Conservation (phyloP, 768 basidiomycete genomes). For the Hypsizygus marmoreus region DNA sequence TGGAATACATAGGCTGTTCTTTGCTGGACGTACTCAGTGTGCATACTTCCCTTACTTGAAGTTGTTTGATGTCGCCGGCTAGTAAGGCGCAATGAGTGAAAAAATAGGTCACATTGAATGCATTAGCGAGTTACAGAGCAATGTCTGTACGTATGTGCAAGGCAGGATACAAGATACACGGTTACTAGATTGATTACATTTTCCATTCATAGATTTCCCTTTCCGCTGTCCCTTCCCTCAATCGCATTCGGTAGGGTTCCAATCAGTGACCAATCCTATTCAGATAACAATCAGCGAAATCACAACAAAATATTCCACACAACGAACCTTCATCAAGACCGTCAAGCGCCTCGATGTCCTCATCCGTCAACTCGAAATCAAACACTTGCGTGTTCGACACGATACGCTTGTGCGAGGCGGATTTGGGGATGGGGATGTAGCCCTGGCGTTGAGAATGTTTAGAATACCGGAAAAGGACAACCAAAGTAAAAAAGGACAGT, state of each 20-base stretch:
- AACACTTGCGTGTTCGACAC: slow-evolving; percentile 61
- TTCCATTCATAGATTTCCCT: neutral
- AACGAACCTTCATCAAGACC: slow-evolving; percentile 52
- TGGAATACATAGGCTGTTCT: too few relatives aligned
- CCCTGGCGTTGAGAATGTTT: slow-evolving; percentile 31
- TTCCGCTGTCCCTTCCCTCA: slow-evolving; percentile 4
- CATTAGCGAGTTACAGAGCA: too few relatives aligned
- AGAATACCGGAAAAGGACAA: slow-evolving; percentile 1
- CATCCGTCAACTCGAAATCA: slow-evolving; percentile 55
- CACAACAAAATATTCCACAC: neutral
- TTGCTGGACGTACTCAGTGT: too few relatives aligned
- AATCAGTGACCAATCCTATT: slow-evolving; percentile 44
- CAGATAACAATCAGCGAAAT: neutral
- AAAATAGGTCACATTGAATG: too few relatives aligned
- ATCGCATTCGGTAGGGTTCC: slow-evolving; percentile 37
- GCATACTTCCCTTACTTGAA: too few relatives aligned
- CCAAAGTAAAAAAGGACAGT: slow-evolving; percentile 3
- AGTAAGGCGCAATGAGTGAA: too few relatives aligned
- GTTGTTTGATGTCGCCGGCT: too few relatives aligned
- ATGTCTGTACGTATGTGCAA: neutral
- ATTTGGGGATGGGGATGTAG: slow-evolving; percentile 69
- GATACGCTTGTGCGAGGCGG: slow-evolving; percentile 54
- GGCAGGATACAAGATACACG: neutral
- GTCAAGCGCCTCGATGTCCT: slow-evolving; percentile 54
- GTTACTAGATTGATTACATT: neutral